Evolutionary conservation across 225 moss, liverwort and hornwort species (phyloP), one percentile per base, ranked within the genome.

Genomic region (Ulota crispa): DNA sequence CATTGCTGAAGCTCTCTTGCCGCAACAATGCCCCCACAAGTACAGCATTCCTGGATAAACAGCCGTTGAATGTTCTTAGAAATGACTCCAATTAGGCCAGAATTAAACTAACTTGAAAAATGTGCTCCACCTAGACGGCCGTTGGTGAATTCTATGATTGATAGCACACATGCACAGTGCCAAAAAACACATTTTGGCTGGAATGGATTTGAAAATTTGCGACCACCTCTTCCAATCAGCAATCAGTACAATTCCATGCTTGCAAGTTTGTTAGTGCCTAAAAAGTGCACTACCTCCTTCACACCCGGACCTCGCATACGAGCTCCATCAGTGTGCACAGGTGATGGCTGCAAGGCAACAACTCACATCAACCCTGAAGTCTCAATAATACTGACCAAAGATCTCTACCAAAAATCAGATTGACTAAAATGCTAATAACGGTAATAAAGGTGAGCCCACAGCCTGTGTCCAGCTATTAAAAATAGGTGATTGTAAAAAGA

Each of bases 261-360:
- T 86, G 86, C 80, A 85, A 88, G 79, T 82, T 83, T 82, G 88
- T 73, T 81, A 80, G 84, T 86, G 84, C 80, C 79, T 84, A 79
- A 86, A 78, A 82, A 62, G 82, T 84, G 88, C 86, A 84, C 85
- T 86, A 91, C 91, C 88, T 91, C 91, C 91, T 88, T 91, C 86
- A 91, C 91, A 79, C 91, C 88, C 75, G 91, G 91, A 85, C 91
- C 91, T 88, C 83, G 91, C 91, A 91, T 91, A 61, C 83, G 85
- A 78, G 80, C 88, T 83, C 86, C 86, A 81, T 88, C 91, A 78
- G 80, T 80, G 80, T 88, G 86, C 83, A 91, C 88, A 70, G 79
- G 85, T 59, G 91, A 87, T 78, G 86, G 86, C 91, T 91, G 88
- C 86, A 87, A 70, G 55, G 80, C 77, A 80, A 83, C 77, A 85